phyloP scores from a whole-genome alignment of 768 basidiomycete genomes.

The Serpula lacrymans region DNA sequence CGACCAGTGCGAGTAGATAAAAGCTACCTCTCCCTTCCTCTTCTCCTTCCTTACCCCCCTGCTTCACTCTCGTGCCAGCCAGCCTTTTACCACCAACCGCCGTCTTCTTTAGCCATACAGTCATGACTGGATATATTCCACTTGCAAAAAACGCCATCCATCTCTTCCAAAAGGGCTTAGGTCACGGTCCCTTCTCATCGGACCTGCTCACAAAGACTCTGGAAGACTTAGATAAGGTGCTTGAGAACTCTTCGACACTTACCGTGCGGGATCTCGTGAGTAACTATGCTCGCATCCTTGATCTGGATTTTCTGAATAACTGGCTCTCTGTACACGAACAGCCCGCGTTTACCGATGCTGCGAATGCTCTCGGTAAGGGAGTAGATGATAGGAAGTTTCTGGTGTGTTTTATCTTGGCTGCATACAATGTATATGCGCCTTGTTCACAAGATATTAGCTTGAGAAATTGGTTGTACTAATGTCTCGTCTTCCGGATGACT shows the following conservation, averaged over 20 bases:
- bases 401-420: no score
- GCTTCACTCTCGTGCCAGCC: no score
- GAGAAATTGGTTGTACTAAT: slow-evolving; percentile 60
- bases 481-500: slow-evolving; percentile 44
- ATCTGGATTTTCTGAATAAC: no score
- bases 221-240: neutral
- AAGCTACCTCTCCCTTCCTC: no score
- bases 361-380: slow-evolving; percentile 38
- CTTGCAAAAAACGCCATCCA: neutral
- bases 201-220: neutral
- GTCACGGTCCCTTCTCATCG: neutral
- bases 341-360: slow-evolving; percentile 49
- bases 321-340: no score
- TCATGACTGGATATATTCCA: no score
- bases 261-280: neutral
- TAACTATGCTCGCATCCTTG: no score
- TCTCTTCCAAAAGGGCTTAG: neutral
- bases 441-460: slow-evolving; percentile 39
- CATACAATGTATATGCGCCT: neutral
- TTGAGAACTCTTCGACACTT: neutral
- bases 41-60: no score
- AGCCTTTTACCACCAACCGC: no score
- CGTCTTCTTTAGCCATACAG: no score
- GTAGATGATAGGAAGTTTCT: slow-evolving; percentile 60
- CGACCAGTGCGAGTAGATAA: no score